phyloP scores from a whole-genome alignment of 108 stramenopile species.

The Cyclotella distinguenda region DNA sequence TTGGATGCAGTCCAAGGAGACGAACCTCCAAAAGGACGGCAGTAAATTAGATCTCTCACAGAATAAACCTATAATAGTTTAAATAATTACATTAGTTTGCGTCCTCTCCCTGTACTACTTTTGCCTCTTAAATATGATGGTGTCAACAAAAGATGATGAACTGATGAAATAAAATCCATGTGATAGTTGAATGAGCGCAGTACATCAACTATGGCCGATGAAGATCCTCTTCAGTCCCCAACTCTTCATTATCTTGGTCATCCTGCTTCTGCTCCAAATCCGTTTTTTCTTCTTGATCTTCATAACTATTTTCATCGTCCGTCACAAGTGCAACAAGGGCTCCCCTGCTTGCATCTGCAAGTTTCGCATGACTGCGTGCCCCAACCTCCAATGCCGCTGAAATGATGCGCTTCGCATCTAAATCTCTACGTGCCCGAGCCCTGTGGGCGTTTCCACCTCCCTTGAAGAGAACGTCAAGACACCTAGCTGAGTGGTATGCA shows the following conservation, averaged over 20 bases:
- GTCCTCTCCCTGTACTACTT: no score
- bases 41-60: constrained; percentile 9
- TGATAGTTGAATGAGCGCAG: not conserved
- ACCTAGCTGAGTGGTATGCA: constrained; percentile 80
- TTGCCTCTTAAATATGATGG: no score
- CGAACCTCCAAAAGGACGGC: constrained; percentile 25
- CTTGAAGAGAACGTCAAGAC: constrained; percentile 69
- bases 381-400: constrained; percentile 81
- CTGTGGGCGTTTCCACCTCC: constrained; percentile 68
- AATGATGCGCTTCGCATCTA: constrained; percentile 83
- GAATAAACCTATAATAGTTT: not conserved
- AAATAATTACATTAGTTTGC: not conserved
- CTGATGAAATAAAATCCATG: constrained; percentile 6
- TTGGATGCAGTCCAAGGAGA: constrained; percentile 51
- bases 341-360: constrained; percentile 50
- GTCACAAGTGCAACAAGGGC: constrained; percentile 39
- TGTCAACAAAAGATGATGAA: no score
- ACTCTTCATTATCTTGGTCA: constrained; percentile 9
- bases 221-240: constrained; percentile 7
- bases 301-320: constrained; percentile 41
- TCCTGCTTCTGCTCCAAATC: constrained; percentile 18
- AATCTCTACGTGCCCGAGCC: constrained; percentile 66
- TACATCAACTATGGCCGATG: not conserved
- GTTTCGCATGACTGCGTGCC: constrained; percentile 72
- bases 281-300: constrained; percentile 29